These are phyloP conservation scores for Biscutella laevigata DNA, from an alignment of 441 rosid species.

Conservation along the genomic window DNA sequence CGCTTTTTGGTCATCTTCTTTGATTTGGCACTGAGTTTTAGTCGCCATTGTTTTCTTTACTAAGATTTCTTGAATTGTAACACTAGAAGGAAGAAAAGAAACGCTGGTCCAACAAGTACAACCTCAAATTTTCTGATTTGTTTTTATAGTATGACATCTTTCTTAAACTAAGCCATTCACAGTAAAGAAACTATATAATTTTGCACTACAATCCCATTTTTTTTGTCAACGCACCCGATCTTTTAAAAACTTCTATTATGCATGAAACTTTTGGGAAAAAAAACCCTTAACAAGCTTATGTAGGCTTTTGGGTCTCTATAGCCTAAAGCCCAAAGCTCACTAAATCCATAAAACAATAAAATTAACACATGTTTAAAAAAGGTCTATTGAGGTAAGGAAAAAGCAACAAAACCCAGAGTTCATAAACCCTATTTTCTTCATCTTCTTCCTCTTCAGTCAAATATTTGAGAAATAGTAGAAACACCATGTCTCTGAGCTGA, in stretches of 20 bases:
- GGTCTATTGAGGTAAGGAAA: not conserved
- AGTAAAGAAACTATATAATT: not conserved
- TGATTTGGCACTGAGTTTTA: constrained; percentile 20
- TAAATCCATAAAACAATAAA: not conserved
- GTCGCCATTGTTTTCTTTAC: not conserved
- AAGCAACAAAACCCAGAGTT: constrained; percentile 25
- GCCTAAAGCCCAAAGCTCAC: not conserved
- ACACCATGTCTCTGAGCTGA: constrained; percentile 20
- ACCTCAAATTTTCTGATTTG: constrained; percentile 4
- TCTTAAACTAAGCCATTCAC: not conserved
- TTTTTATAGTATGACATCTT: not conserved
- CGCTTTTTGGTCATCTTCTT: constrained; percentile 3
- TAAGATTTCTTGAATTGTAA: constrained; percentile 22
- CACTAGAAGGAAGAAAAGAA: constrained; percentile 22
- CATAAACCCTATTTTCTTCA: constrained; percentile 28
- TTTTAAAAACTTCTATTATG: no score
- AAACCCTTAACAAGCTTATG: no score
- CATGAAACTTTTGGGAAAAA: no score
- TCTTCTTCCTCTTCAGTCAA: not conserved
- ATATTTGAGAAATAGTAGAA: not conserved
- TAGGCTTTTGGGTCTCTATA: no score
- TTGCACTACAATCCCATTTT: no score
- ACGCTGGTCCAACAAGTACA: not conserved
- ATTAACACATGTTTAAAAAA: not conserved
- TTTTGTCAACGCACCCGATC: no score